These are phyloP conservation scores for Colletotrichum tabaci DNA, from an alignment of 2,329 filamentous ascomycete species.

Conservation along the genomic window DNA sequence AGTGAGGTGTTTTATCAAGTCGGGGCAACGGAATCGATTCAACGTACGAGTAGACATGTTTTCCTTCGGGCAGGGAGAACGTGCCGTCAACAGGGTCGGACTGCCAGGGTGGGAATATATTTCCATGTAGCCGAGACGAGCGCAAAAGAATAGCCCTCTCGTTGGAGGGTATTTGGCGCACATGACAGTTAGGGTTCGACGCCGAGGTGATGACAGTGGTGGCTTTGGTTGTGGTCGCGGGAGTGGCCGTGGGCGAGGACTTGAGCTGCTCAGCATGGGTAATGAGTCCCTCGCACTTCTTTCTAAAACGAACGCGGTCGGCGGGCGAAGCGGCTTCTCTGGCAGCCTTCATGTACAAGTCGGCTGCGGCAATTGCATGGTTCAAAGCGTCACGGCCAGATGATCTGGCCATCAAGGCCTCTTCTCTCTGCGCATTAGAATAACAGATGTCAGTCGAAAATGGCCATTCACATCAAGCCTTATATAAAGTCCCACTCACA, in stretches of 20 bases:
- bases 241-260: conserved; percentile 22
- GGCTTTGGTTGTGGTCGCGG: conserved; percentile 47
- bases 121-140: conserved; percentile 85
- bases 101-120: conserved; percentile 90
- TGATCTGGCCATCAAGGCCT: conserved; percentile 54
- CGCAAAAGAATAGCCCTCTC: conserved; percentile 85
- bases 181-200: conserved; percentile 49
- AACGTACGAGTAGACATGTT: conserved; percentile 74
- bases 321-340: conserved; percentile 70
- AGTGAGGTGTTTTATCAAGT: conserved; percentile 38
- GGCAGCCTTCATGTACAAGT: conserved; percentile 85
- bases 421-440: conserved; percentile 51
- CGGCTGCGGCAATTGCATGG: conserved; percentile 82
- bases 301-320: conserved; percentile 77
- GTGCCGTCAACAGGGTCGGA: conserved; percentile 70
- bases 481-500: conserved; percentile 19
- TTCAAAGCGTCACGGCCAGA: conserved; percentile 74
- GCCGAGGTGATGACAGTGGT: conserved; percentile 9
- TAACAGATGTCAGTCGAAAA: conserved; percentile 7
- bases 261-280: conserved; percentile 85
- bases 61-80: conserved; percentile 70
- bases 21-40: background rate
- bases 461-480: background rate
- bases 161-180: conserved; percentile 73
- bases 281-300: conserved; percentile 79